phyloP scores from a whole-genome alignment of 768 basidiomycete species.

The Cyathus striatus region DNA sequence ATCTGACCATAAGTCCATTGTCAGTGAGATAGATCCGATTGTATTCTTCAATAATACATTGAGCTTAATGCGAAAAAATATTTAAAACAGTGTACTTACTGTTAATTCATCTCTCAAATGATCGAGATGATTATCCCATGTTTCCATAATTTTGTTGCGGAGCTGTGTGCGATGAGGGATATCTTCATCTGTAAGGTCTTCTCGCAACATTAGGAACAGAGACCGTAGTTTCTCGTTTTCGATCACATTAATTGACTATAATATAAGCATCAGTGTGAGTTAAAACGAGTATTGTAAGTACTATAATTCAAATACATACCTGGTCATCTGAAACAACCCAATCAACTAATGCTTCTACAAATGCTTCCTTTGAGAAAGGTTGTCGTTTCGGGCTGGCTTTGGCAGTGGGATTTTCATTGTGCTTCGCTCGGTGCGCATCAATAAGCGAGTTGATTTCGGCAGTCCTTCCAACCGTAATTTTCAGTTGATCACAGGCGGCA shows the following conservation, averaged over 20 bases:
- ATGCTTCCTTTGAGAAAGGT: neutral
- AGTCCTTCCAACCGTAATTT: too few relatives aligned
- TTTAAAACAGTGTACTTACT: neutral
- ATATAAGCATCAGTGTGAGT: too few relatives aligned
- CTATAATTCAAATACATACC: neutral
- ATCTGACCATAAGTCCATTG: neutral
- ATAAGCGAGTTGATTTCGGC: too few relatives aligned
- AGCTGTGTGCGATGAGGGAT: neutral
- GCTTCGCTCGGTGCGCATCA: too few relatives aligned
- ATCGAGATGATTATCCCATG: neutral
- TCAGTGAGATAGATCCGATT: neutral
- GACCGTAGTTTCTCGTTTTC: neutral
- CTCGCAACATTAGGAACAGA: neutral
- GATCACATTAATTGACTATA: neutral
- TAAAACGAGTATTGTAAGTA: neutral
- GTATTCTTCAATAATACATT: neutral
- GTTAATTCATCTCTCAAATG: neutral
- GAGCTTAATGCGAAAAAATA: neutral
- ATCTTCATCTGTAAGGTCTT: neutral
- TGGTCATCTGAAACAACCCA: constrained; percentile 2
- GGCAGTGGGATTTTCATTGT: too few relatives aligned
- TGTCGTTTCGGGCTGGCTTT: neutral
- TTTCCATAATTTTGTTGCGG: neutral
- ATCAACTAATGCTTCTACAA: constrained; percentile 2
- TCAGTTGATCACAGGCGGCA: too few relatives aligned